A percentile compares a stretch with the other conserved stretches of the same genome.
phyloP scores from a whole-genome alignment of 1,284 basidiomycete genomes.

The Lignosus rhinocerotis region DNA sequence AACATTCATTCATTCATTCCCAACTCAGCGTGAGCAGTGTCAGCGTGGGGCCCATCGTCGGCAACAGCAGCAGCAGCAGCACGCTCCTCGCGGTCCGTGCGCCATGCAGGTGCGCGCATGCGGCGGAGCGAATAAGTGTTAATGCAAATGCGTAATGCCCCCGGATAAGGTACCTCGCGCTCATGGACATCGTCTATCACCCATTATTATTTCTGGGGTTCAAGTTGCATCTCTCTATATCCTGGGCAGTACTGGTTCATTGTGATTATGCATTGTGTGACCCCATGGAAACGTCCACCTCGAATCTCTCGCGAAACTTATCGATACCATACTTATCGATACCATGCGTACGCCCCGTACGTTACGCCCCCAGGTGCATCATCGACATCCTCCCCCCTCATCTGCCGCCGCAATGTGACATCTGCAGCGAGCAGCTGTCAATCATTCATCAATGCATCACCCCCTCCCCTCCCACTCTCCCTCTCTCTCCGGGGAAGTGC shows the following conservation, averaged over 20 bases:
- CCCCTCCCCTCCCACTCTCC: not conserved
- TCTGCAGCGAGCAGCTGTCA: not conserved
- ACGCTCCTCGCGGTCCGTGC: not conserved
- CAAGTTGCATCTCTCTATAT: not conserved
- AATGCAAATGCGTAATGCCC: not conserved
- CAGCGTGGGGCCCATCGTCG: constrained; percentile 1
- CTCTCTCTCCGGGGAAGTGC: not conserved
- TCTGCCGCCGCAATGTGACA: too few relatives aligned
- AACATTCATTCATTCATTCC: too few relatives aligned
- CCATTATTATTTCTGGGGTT: constrained; percentile 23
- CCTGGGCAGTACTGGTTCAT: too few relatives aligned
- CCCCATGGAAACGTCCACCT: too few relatives aligned
- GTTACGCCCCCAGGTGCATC: too few relatives aligned
- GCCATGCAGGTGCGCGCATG: not conserved
- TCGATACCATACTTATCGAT: too few relatives aligned
- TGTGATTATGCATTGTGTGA: too few relatives aligned
- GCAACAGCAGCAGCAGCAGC: not conserved
- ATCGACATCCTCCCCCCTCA: too few relatives aligned
- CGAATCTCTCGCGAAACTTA: too few relatives aligned
- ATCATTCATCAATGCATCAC: too few relatives aligned
- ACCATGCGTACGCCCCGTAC: too few relatives aligned
- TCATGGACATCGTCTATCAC: constrained; percentile 6
- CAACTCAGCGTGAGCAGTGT: constrained; percentile 10
- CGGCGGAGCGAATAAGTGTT: too few relatives aligned
- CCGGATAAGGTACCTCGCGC: constrained; percentile 4